A percentile compares a stretch with the other conserved stretches of the same genome.
Conservation (phyloP, 805 yeast species). For the Ogataea polymorpha region DNA sequence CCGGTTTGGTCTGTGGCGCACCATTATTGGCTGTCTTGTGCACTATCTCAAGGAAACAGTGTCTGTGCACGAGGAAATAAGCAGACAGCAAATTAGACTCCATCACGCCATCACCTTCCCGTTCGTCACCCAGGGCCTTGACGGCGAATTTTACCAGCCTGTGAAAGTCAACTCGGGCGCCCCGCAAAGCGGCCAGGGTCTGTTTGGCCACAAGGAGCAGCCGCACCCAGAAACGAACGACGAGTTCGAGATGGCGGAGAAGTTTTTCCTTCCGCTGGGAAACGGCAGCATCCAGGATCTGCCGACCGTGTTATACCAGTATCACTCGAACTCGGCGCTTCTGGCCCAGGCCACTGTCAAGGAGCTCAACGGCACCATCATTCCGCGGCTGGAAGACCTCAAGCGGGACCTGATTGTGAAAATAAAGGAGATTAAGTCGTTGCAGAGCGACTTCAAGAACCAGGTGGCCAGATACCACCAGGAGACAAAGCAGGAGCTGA, state of each 20-base stretch:
- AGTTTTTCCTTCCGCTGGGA: conserved; percentile 74
- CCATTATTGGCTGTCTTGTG: conserved; percentile 68
- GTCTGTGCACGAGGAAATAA: conserved; percentile 82
- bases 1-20: conserved; percentile 84
- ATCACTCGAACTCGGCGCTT: conserved; percentile 56
- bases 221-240: conserved; percentile 24
- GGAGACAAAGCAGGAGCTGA: conserved; percentile 57
- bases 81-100: conserved; percentile 75
- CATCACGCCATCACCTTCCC: conserved; percentile 71
- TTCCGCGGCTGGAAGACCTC: conserved; percentile 66
- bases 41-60: conserved; percentile 77
- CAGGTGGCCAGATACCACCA: conserved; percentile 66
- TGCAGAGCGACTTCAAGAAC: conserved; percentile 83
- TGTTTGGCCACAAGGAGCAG: conserved; percentile 16
- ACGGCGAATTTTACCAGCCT: conserved; percentile 38
- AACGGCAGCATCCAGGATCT: conserved; percentile 80
- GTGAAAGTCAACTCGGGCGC: conserved; percentile 24
- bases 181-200: conserved; percentile 5
- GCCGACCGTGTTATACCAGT: conserved; percentile 57
- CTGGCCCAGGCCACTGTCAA: conserved; percentile 56
- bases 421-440: conserved; percentile 79
- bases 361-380: conserved; percentile 57
- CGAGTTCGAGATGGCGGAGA: conserved; percentile 36
- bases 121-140: conserved; percentile 43
- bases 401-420: conserved; percentile 76